Evolutionary conservation across 495 filamentous ascomycete species (phyloP), one percentile per base, ranked within the genome.

Genomic region (Letharia columbiana): DNA sequence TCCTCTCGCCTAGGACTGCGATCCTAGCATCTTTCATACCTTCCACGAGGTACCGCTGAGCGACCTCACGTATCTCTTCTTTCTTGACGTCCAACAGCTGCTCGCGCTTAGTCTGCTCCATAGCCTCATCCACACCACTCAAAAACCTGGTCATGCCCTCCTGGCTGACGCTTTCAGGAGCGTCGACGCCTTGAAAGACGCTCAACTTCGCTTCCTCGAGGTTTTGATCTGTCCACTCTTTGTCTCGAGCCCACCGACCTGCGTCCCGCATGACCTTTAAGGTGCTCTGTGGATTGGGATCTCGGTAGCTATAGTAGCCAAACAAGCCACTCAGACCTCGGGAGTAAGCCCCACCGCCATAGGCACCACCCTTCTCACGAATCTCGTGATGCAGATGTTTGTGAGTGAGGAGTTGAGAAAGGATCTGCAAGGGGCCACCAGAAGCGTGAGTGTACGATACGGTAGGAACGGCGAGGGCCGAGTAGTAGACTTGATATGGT

Each of bases 381-480:
- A 98, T 96, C 73, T 98, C 95, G 71, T 95, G 95, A 74, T 98
- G 94, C 15, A 98, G 82, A 71, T 97, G 90, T 74, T 95, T 95
- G 77, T 98, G 94, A 0, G 93, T 98, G n/a, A 98, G 82, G 37
- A 98, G 88, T 69, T 96, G 90, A 20, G 92, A 87, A 35, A 98
- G 85, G 40, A 98, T 87, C 67, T 92, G 91, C 18, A 96, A 85
- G 1, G 90, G 82, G 12, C 92, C 90, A 23, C 87, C 84, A 39
- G 87, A 82, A 0, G 84, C 71, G 56, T 92, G 84, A 40, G 85
- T 87, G 75, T 98, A 98, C 4, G 92, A 89, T 2, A 92, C 87
- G 4, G 94, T 96, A 37, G 90, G 87, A 42, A 92, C 76, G 39
- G 90, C 87, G 45, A 91, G 81, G 18, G 86, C 88, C 9, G 92